Evolutionary conservation across 768 basidiomycete genomes (phyloP).

Genomic region (Tricholoma terreum): DNA sequence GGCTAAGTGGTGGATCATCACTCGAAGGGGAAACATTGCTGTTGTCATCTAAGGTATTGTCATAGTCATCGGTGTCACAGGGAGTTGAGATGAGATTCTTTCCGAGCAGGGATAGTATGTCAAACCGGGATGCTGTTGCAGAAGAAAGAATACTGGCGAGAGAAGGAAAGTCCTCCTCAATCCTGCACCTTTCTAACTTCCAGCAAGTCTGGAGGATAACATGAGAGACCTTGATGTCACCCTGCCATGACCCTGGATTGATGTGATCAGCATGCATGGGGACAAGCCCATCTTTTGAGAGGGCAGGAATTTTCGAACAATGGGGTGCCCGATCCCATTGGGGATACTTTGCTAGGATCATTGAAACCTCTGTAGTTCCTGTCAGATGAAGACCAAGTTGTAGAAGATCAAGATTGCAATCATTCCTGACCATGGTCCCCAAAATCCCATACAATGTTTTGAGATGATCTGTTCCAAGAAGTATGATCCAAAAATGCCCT

Average conservation of each 20-base stretch:
- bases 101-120: constrained; percentile 15
- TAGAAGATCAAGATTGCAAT: constrained; percentile 24
- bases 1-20: too few species aligned
- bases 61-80: background rate
- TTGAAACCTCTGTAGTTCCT: constrained; percentile 29
- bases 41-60: background rate
- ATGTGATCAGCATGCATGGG: constrained; percentile 29
- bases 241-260: constrained; percentile 32
- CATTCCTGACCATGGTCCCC: constrained; percentile 32
- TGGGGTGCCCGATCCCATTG: constrained; percentile 32
- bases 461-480: constrained; percentile 36
- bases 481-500: constrained; percentile 30
- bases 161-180: constrained; percentile 22
- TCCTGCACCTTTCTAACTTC: constrained; percentile 22
- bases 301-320: constrained; percentile 27
- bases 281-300: constrained; percentile 20
- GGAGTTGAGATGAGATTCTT: background rate
- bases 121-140: background rate
- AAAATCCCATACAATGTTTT: constrained; percentile 34
- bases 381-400: constrained; percentile 25
- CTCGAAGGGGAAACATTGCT: too few species aligned
- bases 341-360: too few species aligned
- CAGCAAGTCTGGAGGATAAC: constrained; percentile 28
- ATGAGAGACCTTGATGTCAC: constrained; percentile 23
- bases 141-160: constrained; percentile 12